Percentiles rank a stretch among this genome's conserved stretches.
Conservation (phyloP, 2,329 filamentous ascomycete genomes). For the Paraconiothyrium brasiliense region DNA sequence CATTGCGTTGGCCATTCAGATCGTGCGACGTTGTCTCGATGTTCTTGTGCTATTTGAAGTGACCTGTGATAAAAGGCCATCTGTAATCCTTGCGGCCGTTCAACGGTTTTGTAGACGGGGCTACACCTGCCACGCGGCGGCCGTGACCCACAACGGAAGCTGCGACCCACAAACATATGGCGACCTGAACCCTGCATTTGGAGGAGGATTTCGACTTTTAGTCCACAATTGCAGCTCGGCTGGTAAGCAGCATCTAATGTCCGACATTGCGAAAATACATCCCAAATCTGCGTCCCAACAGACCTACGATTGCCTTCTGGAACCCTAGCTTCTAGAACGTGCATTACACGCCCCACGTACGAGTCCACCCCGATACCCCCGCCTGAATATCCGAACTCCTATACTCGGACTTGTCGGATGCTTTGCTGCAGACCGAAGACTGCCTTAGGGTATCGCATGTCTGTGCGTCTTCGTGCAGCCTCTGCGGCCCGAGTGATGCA, state of each 20-base stretch:
- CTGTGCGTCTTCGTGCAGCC: background rate
- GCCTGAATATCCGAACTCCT: no score
- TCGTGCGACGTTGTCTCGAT: background rate
- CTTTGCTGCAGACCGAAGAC: background rate
- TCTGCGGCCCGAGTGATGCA: background rate
- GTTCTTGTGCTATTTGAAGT: background rate
- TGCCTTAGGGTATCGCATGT: no score
- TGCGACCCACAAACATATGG: constrained; percentile 7
- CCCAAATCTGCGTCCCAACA: no score
- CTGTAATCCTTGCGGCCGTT: background rate
- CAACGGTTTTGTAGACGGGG: background rate
- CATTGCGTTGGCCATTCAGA: constrained; percentile 8
- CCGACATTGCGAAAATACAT: no score
- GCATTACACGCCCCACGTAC: no score
- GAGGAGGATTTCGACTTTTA: background rate
- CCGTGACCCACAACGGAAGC: constrained; percentile 6
- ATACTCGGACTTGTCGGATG: background rate
- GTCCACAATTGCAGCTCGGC: no score
- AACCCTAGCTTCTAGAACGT: no score
- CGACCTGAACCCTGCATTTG: background rate
- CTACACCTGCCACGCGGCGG: background rate
- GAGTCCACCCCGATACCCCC: no score
- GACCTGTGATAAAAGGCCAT: background rate
- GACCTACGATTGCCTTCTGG: no score
- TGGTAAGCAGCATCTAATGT: no score